phyloP scores from a whole-genome alignment of 192 early-diverging fungal species.

The Dissophora globulifera region DNA sequence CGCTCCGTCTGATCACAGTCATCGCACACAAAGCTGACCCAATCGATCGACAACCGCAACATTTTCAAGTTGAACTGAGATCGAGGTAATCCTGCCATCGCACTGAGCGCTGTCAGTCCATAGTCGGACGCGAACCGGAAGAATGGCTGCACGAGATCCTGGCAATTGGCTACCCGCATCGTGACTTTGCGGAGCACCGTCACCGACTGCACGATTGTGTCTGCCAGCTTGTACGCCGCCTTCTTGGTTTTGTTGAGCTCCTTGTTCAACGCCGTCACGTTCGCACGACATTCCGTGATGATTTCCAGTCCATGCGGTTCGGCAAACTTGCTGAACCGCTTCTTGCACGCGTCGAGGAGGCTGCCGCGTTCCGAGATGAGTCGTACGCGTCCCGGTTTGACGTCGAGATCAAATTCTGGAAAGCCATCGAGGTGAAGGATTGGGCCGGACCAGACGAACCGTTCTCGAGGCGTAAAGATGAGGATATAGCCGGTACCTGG shows the following conservation, averaged over 20 bases:
- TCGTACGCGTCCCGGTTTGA: slow-evolving; percentile 67
- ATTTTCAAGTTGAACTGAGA: slow-evolving; percentile 73
- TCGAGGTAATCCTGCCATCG: slow-evolving; percentile 58
- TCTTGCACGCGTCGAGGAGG: slow-evolving; percentile 55
- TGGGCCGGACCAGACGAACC: slow-evolving; percentile 65
- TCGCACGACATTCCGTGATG: slow-evolving; percentile 65
- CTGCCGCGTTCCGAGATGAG: slow-evolving; percentile 62
- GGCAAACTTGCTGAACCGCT: slow-evolving; percentile 62
- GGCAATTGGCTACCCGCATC: slow-evolving; percentile 55
- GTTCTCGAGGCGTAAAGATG: slow-evolving; percentile 67
- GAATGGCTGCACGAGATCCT: slow-evolving; percentile 75
- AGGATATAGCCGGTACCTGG: slow-evolving; percentile 64
- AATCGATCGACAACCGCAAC: slow-evolving; percentile 80
- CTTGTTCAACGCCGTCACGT: slow-evolving; percentile 65
- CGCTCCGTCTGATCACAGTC: slow-evolving; percentile 84
- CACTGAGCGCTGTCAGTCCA: slow-evolving; percentile 61
- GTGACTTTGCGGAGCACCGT: slow-evolving; percentile 61
- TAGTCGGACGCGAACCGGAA: slow-evolving; percentile 80
- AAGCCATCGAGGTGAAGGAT: slow-evolving; percentile 56
- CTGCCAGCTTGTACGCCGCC: slow-evolving; percentile 64
- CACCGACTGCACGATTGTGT: slow-evolving; percentile 66
- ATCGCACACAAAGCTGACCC: slow-evolving; percentile 87
- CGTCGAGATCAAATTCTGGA: slow-evolving; percentile 55
- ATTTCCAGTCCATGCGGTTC: slow-evolving; percentile 56
- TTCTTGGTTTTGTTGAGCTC: slow-evolving; percentile 69